phyloP scores from a whole-genome alignment of 345 rosid genomes.

The Sonneratia caseolaris region DNA sequence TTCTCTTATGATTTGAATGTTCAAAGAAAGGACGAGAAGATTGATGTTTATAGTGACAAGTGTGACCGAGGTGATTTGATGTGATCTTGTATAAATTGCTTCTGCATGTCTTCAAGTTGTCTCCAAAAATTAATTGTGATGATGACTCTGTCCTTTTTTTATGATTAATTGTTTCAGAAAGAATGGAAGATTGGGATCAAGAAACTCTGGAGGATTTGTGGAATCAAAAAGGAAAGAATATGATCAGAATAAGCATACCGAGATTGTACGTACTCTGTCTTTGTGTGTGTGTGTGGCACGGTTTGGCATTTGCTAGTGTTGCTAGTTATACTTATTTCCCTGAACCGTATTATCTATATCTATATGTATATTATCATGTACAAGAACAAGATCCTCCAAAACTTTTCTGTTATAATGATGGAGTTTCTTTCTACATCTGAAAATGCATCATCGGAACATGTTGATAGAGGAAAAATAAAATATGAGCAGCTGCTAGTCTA shows the following conservation, averaged over 20 bases:
- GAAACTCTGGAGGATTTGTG: slow-evolving; percentile 73
- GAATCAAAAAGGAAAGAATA: slow-evolving; percentile 77
- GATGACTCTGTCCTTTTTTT: neutral
- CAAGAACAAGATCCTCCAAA: neutral
- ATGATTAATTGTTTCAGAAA: slow-evolving; percentile 22
- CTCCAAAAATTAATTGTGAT: neutral
- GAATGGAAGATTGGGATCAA: slow-evolving; percentile 99
- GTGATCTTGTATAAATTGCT: too few species aligned
- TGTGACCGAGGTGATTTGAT: slow-evolving; percentile 59
- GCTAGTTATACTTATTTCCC: neutral
- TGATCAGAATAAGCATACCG: slow-evolving; percentile 86
- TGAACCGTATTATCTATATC: neutral
- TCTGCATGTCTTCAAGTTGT: neutral
- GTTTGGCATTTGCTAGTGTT: too few species aligned
- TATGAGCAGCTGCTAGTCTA: neutral
- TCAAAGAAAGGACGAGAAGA: slow-evolving; percentile 95
- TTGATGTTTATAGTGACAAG: slow-evolving; percentile 75
- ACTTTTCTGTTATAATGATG: neutral
- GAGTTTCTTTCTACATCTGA: too few species aligned
- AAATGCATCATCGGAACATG: neutral
- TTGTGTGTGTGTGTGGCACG: neutral
- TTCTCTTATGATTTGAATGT: slow-evolving; percentile 91
- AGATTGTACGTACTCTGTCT: slow-evolving; percentile 46
- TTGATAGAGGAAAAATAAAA: neutral
- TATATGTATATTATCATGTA: neutral